These are phyloP conservation scores for Inga oerstediana DNA, from an alignment of 306 rosid species.

Conservation along the genomic window DNA sequence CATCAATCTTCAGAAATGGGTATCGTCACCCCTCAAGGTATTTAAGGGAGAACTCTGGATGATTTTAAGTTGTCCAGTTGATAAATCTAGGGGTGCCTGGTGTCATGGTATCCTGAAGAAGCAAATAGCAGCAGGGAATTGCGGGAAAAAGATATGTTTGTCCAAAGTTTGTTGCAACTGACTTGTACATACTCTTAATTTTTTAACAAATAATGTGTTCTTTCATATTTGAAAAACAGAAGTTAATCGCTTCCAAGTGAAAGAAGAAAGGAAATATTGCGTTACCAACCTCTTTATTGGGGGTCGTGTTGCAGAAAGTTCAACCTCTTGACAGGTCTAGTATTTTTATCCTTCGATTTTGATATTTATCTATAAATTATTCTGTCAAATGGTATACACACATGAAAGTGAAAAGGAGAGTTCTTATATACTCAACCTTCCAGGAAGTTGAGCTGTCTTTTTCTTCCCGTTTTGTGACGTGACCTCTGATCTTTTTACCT, in stretches of 20 bases:
- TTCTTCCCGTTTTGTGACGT: not conserved
- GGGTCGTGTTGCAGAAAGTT: slow-evolving; percentile 4
- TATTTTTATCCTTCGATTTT: not conserved
- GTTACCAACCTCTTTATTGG: slow-evolving; percentile 32
- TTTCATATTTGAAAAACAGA: slow-evolving; percentile 35
- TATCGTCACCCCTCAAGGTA: slow-evolving; percentile 58
- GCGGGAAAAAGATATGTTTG: slow-evolving; percentile 74
- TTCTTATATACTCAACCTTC: not conserved
- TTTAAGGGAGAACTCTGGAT: slow-evolving; percentile 66
- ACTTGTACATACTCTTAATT: slow-evolving; percentile 30
- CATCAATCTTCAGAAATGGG: slow-evolving; percentile 62
- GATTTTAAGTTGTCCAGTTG: slow-evolving; percentile 63
- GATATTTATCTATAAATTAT: not conserved
- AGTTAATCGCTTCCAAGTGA: slow-evolving; percentile 40
- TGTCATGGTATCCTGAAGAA: slow-evolving; percentile 77
- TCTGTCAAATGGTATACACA: not conserved
- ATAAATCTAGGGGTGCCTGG: slow-evolving; percentile 76
- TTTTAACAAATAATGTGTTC: slow-evolving; percentile 43
- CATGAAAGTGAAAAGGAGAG: not conserved
- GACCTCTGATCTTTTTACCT: not conserved
- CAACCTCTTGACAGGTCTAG: not conserved
- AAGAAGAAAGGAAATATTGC: slow-evolving; percentile 39
- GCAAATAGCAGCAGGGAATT: slow-evolving; percentile 47
- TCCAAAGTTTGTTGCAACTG: slow-evolving; percentile 26
- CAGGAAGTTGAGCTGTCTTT: not conserved